A percentile compares a stretch with the other conserved stretches of the same genome.
Evolutionary conservation across 2,329 filamentous ascomycete species (phyloP).

Genomic region (Geosmithia flava): DNA sequence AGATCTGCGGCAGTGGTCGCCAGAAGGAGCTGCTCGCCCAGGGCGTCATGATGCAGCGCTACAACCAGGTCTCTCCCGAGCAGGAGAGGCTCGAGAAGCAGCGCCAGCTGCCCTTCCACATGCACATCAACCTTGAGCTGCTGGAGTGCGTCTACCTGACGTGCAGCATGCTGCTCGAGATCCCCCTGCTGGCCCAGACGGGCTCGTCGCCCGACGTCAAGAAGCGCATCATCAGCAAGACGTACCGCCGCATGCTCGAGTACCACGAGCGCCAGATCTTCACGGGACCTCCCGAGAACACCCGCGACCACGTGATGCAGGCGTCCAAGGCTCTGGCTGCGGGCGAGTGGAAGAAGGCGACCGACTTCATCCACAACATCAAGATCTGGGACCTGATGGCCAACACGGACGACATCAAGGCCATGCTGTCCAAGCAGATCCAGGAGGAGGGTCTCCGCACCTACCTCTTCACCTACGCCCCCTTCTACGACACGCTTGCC

Average conservation of each 20-base stretch:
- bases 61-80: constrained; percentile 90
- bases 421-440: constrained; percentile 94
- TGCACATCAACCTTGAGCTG: constrained; percentile 99
- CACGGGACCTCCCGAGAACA: constrained; percentile 96
- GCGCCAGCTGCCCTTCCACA: constrained; percentile 96
- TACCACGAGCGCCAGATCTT: constrained; percentile 99
- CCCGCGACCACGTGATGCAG: constrained; percentile 98
- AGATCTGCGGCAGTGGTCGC: constrained; percentile 93
- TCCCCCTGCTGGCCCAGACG: constrained; percentile 90
- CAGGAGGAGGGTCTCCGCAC: constrained; percentile 97
- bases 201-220: constrained; percentile 93
- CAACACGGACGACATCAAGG: constrained; percentile 84
- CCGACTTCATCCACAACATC: constrained; percentile 87
- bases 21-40: constrained; percentile 97
- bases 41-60: constrained; percentile 96
- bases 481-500: constrained; percentile 95
- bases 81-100: constrained; percentile 96
- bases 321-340: constrained; percentile 92
- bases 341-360: constrained; percentile 97
- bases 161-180: constrained; percentile 98
- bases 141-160: constrained; percentile 97
- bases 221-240: constrained; percentile 98
- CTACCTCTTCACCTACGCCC: constrained; percentile 98
- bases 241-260: constrained; percentile 96
- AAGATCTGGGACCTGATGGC: constrained; percentile 99